Conservation (phyloP, 2,329 filamentous ascomycete species). For the Ceratocystis ficicola region DNA sequence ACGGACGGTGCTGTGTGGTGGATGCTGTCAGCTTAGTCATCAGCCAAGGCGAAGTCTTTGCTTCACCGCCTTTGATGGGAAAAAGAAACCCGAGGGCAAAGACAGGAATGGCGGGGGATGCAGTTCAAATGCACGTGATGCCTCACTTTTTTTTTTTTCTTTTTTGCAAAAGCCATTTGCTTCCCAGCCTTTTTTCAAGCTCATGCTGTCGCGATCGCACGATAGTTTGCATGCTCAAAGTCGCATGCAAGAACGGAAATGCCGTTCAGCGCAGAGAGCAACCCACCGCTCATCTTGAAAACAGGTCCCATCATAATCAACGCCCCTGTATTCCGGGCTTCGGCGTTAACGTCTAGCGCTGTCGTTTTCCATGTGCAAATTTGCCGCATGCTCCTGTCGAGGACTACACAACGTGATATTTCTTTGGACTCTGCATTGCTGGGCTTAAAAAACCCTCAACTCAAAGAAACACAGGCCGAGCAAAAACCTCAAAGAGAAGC, state of each 20-base stretch:
- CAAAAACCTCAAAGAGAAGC: too few relatives aligned
- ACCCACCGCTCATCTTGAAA: not conserved
- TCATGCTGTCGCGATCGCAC: too few relatives aligned
- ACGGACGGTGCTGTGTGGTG: too few relatives aligned
- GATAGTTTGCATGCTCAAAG: too few relatives aligned
- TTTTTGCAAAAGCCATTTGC: not conserved
- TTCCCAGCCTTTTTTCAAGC: slow-evolving; percentile 3
- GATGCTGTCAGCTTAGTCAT: not conserved
- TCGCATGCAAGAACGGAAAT: not conserved
- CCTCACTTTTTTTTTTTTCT: not conserved
- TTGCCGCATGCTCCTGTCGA: not conserved
- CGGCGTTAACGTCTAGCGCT: too few relatives aligned
- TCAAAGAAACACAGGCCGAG: too few relatives aligned
- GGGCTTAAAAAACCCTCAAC: not conserved
- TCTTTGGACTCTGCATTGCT: not conserved
- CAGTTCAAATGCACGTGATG: slow-evolving; percentile 12
- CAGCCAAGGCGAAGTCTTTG: not conserved
- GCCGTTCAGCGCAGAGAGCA: not conserved
- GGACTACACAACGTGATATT: not conserved
- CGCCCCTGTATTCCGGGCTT: too few relatives aligned
- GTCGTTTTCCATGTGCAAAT: too few relatives aligned
- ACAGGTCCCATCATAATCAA: too few relatives aligned
- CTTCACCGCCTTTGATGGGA: not conserved
- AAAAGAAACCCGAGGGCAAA: not conserved
- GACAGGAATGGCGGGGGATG: slow-evolving; percentile 14